Conservation (phyloP, 2,329 filamentous ascomycete genomes). For the Trichoderma endophyticum region DNA sequence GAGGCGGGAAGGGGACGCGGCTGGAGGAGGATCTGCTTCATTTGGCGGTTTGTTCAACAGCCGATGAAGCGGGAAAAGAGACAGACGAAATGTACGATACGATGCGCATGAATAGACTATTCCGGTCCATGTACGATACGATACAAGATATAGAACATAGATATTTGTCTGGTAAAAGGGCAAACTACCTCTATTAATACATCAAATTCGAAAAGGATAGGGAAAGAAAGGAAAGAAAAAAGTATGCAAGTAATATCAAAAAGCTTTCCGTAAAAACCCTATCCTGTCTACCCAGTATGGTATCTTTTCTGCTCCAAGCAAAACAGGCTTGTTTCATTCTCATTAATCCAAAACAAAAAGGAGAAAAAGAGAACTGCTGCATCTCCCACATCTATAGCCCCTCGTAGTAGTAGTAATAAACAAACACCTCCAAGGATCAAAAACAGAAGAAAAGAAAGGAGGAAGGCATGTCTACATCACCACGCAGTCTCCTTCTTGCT, state of each 20-base stretch:
- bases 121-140: background rate
- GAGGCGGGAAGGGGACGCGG: conserved; percentile 44
- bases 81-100: background rate
- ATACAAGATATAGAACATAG: background rate
- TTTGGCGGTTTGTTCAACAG: background rate
- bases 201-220: background rate
- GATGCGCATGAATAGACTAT: background rate
- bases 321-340: background rate
- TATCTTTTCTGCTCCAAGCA: background rate
- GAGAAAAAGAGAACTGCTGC: background rate
- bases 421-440: background rate
- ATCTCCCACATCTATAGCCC: background rate
- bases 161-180: background rate
- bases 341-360: background rate
- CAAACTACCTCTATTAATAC: background rate
- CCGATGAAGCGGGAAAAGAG: background rate
- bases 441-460: background rate
- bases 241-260: background rate
- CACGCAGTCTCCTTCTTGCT: conserved; percentile 83
- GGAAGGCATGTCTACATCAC: conserved; percentile 61
- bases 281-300: background rate
- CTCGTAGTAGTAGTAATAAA: background rate
- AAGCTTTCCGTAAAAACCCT: background rate
- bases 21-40: conserved; percentile 31
- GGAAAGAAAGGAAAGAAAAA: background rate